Evolutionary conservation across 306 rosid genomes (phyloP), one percentile per base, ranked within the genome.

Genomic region (Cucumis melo): DNA sequence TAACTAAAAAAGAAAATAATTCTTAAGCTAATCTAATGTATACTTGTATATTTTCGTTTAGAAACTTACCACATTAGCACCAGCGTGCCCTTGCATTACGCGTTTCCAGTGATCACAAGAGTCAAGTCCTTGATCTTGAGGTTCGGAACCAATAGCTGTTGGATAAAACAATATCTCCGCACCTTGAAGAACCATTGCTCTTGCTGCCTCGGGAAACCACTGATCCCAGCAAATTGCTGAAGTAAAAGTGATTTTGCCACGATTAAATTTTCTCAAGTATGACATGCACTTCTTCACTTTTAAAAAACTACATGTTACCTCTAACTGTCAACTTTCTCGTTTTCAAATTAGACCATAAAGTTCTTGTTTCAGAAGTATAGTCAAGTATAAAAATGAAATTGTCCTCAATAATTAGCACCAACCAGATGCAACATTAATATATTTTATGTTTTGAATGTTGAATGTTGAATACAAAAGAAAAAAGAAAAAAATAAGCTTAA

Each of bases 151-250:
- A 85, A 94, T 91, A 71, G 97, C 97, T 32, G 98, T 94, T 38
- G 98, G 98, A 82, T 94, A 91, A 81, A 94, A 82, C 90, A 94
- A 84, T 83, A 94, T 87, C 83, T 94, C 97, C 15, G 96, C 98
- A 83, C 98, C 98, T 86, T 94, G 97, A 88, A 94, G 97, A 57
- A 75, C 97, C 96, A 94, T 89, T 61, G 96, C 90, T 17, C 96
- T 87, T 68, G 98, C 97, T 78, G 93, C 91, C 92, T 94, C 98
- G 0, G 97, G 98, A 84, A 94, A 94, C 96, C 98, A 94, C 86
- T 94, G 98, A 85, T 94, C 97, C 98, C 98, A 94, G 87, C 98
- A 91, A 75, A 94, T 90, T 80, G 95, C 98, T 94, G 87, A 58
- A 71, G 85, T 64, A 14, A 79, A 81, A 87, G 66, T 73, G 6